phyloP scores from a whole-genome alignment of 345 rosid genomes.

The Dimocarpus longan region DNA sequence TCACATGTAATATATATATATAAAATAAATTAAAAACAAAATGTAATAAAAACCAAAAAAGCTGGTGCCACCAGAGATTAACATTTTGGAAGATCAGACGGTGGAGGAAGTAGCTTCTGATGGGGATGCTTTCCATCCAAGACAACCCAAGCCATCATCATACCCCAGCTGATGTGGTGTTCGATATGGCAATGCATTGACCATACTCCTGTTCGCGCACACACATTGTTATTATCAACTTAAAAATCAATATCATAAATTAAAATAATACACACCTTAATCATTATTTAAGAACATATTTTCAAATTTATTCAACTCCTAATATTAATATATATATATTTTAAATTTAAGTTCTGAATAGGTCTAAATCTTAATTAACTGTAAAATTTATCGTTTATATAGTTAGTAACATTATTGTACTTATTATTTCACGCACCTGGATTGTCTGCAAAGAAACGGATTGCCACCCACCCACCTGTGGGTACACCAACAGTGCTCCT shows the following conservation, averaged over 20 bases:
- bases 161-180: slow-evolving; percentile 77
- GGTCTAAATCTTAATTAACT: too few relatives aligned
- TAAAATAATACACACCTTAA: too few relatives aligned
- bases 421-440: slow-evolving; percentile 47
- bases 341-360: too few relatives aligned
- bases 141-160: slow-evolving; percentile 71
- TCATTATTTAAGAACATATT: too few relatives aligned
- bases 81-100: slow-evolving; percentile 67
- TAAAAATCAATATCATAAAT: not conserved
- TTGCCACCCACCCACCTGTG: slow-evolving; percentile 74
- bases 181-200: slow-evolving; percentile 79
- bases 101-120: slow-evolving; percentile 71
- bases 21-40: not conserved
- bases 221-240: not conserved
- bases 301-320: too few relatives aligned
- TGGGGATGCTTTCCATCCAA: slow-evolving; percentile 62
- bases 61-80: slow-evolving; percentile 18
- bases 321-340: not conserved
- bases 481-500: slow-evolving; percentile 67
- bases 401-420: too few relatives aligned
- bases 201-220: slow-evolving; percentile 49
- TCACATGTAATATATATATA: too few relatives aligned
- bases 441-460: slow-evolving; percentile 66
- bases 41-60: too few relatives aligned
- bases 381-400: too few relatives aligned